Base-by-base conservation (phyloP, 495 filamentous ascomycete genomes). In the Stereocaulon alpinum region DNA sequence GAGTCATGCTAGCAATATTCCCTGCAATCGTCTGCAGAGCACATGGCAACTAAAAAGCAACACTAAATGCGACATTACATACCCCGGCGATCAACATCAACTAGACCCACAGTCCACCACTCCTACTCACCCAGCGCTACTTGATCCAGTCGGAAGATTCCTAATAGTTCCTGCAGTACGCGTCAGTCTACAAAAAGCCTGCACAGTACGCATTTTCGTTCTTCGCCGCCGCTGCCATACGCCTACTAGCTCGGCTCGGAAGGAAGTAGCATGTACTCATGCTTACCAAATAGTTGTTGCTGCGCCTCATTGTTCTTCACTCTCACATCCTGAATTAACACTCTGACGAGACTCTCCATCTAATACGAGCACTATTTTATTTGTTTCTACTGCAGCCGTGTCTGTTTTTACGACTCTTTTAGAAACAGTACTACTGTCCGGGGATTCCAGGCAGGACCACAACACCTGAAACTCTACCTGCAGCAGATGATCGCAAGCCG, bases 401-500 rank as follows among this genome's bases (percentile, higher is more conserved):
- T 12, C 55, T 34, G 58, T 60, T 40, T 43, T 52, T 12, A 30
- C 58, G 61, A 55, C 55, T 44, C 49, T 63, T 61, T 66, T 63
- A 66, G 57, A 61, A 63, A 66, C 55, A 61, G 43, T 43, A 30
- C 47, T 50, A 30, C 47, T 27, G 54, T 52, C 43, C 58, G 51
- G 47, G 51, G 56, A 40, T 58, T 57, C 63, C 54, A 49, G 59
- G 58, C 52, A 61, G 49, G 18, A 50, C 57, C 44, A 53, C 30
- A 57, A 27, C 48, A 55, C 48, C 40, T 66, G 64, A 66, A 66
- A 66, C 64, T 55, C 55, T 29, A 58, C 42, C 45, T 66, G 63
- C 61, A 59, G 59, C 62, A 62, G 64, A 64, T 64, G 62, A 64
- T 51, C 49, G 61, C 58, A 55, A 63, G 58, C 64, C 63, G 66